Conservation (phyloP, 2,329 filamentous ascomycete genomes). For the Talaromyces sp. region DNA sequence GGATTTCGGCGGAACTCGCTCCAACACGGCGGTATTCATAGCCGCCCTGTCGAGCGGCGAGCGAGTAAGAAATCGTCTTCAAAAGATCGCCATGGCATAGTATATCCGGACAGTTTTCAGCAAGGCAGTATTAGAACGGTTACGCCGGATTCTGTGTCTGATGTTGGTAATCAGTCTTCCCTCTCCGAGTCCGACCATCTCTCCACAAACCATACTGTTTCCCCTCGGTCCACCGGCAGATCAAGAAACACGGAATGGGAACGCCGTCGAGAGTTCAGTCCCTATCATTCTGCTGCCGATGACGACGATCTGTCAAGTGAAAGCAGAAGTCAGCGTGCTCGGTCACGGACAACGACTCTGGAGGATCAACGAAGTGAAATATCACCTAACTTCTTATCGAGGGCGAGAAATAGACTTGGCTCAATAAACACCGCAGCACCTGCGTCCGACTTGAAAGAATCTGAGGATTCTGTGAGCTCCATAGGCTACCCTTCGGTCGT, state of each 20-base stretch:
- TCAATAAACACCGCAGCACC: slow-evolving; percentile 35
- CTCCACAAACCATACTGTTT: slow-evolving; percentile 29
- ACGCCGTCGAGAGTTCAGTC: slow-evolving; percentile 26
- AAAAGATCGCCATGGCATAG: slow-evolving; percentile 42
- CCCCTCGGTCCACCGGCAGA: slow-evolving; percentile 33
- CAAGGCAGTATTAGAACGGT: slow-evolving; percentile 43
- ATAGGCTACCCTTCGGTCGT: slow-evolving; percentile 47
- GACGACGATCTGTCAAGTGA: slow-evolving; percentile 32
- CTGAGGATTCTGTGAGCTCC: slow-evolving; percentile 37
- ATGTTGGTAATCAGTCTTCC: slow-evolving; percentile 34
- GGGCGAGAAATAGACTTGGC: slow-evolving; percentile 34
- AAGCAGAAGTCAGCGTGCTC: slow-evolving; percentile 31
- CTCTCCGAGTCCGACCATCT: slow-evolving; percentile 34
- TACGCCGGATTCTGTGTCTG: slow-evolving; percentile 40
- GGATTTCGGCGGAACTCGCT: slow-evolving; percentile 37
- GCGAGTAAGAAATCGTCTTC: slow-evolving; percentile 46
- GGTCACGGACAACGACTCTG: slow-evolving; percentile 38
- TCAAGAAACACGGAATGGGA: slow-evolving; percentile 30
- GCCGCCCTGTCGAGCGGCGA: slow-evolving; percentile 39
- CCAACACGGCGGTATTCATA: slow-evolving; percentile 34
- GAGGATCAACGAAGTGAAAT: slow-evolving; percentile 40
- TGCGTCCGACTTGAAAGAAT: slow-evolving; percentile 28
- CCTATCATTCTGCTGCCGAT: slow-evolving; percentile 28
- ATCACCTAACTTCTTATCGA: slow-evolving; percentile 28
- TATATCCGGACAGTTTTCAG: slow-evolving; percentile 43